Percentiles rank a stretch among this genome's conserved stretches.
phyloP scores from a whole-genome alignment of 129 eudicot genomes.

The Centrapalus pauciflorus region DNA sequence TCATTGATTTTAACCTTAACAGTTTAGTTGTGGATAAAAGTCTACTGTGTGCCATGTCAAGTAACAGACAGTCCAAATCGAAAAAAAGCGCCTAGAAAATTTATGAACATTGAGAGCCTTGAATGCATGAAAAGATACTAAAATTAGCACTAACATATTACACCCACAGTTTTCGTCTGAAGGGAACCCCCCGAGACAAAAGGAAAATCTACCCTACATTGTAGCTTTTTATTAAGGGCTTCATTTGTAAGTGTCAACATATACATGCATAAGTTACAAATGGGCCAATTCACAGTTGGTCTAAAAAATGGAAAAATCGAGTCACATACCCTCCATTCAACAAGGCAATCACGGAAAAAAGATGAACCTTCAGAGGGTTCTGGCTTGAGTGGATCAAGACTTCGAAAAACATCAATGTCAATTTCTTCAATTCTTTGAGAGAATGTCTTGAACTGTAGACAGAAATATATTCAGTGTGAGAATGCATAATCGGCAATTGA shows the following conservation, averaged over 20 bases:
- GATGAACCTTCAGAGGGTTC: conserved; percentile 74
- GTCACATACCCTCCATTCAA: conserved; percentile 70
- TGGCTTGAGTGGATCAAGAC: conserved; percentile 56
- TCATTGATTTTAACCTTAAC: too few species aligned
- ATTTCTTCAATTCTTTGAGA: conserved; percentile 65
- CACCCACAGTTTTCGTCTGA: neutral
- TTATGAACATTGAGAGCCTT: neutral
- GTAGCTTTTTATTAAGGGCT: neutral
- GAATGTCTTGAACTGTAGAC: conserved; percentile 74
- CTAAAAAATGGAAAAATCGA: neutral
- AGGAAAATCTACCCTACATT: conserved; percentile 3
- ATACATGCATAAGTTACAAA: neutral
- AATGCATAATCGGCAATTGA: neutral
- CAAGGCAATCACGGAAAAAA: conserved; percentile 72
- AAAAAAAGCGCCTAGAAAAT: neutral
- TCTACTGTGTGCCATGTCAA: neutral
- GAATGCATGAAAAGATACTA: neutral
- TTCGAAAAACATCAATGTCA: conserved; percentile 70
- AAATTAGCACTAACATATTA: neutral
- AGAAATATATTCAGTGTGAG: conserved; percentile 4
- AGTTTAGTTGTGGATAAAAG: too few species aligned
- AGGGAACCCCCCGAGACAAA: too few species aligned
- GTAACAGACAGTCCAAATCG: neutral
- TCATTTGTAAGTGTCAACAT: neutral
- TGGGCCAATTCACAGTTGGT: neutral